Evolutionary conservation across 2,329 filamentous ascomycete species (phyloP).

Genomic region (Verticillium isaacii): DNA sequence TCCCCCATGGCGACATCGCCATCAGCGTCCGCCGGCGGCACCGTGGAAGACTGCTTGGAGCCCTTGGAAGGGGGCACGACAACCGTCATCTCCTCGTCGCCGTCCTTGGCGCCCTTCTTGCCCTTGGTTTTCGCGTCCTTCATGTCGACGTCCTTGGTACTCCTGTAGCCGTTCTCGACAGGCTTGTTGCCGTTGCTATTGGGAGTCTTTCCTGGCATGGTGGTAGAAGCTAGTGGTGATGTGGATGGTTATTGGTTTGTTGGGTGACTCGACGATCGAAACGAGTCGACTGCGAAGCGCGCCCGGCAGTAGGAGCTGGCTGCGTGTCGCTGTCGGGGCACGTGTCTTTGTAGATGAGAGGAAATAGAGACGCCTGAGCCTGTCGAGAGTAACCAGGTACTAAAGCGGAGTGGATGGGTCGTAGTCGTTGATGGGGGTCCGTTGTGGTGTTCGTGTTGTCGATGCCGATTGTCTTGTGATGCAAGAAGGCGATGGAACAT

Average conservation of each 20-base stretch:
- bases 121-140: slow-evolving; percentile 65
- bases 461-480: slow-evolving; percentile 15
- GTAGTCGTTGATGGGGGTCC: slow-evolving; percentile 2
- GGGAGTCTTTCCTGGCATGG: slow-evolving; percentile 70
- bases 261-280: slow-evolving; percentile 1
- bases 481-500: slow-evolving; percentile 20
- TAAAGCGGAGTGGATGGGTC: slow-evolving; percentile 1
- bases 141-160: slow-evolving; percentile 67
- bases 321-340: neutral
- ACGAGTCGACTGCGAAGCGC: neutral
- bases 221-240: slow-evolving; percentile 14
- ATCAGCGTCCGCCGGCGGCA: slow-evolving; percentile 55
- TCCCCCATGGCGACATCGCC: slow-evolving; percentile 70
- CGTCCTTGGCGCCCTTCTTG: slow-evolving; percentile 61
- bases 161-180: slow-evolving; percentile 61
- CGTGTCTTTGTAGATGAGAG: neutral
- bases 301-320: neutral
- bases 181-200: slow-evolving; percentile 68
- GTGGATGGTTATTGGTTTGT: slow-evolving; percentile 2
- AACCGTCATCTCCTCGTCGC: slow-evolving; percentile 76
- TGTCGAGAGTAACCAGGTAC: neutral
- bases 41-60: slow-evolving; percentile 51
- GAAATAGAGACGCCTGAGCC: neutral
- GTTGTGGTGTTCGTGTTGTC: neutral
- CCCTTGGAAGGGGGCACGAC: slow-evolving; percentile 71